These are phyloP conservation scores for Arthroderma sp. DNA, from an alignment of 2,329 filamentous ascomycete genomes.

Conservation along the genomic window DNA sequence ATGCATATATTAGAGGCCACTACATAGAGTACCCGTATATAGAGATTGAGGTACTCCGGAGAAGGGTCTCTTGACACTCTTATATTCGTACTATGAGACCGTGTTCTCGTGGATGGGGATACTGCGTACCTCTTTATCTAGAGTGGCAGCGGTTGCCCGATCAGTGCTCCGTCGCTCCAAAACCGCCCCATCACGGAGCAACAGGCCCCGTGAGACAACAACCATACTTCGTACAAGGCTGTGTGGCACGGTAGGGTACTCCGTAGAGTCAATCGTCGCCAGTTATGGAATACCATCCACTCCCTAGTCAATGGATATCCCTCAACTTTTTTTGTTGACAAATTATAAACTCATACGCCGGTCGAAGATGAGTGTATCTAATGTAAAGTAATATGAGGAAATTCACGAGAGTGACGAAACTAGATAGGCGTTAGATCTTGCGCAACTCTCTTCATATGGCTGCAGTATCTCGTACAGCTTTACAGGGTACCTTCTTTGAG, in stretches of 20 bases:
- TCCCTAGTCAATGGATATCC: neutral
- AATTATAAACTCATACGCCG: no score
- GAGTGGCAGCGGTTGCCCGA: neutral
- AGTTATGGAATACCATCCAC: neutral
- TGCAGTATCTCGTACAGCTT: neutral
- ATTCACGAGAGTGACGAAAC: no score
- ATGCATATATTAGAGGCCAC: neutral
- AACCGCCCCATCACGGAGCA: neutral
- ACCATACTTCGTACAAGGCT: neutral
- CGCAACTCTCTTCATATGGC: no score
- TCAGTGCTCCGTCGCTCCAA: neutral
- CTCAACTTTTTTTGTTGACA: no score
- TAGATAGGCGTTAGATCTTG: no score
- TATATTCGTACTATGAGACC: no score
- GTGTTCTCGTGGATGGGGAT: neutral
- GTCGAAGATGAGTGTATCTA: no score
- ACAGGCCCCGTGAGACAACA: neutral
- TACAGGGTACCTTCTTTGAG: neutral
- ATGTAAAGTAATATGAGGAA: no score
- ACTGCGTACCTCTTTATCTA: neutral
- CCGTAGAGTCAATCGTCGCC: neutral
- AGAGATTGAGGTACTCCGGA: no score
- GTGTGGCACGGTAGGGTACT: neutral
- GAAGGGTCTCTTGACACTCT: neutral
- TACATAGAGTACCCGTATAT: neutral